Conservation (phyloP, 75 land plant species). For the Cryptomeria japonica region DNA sequence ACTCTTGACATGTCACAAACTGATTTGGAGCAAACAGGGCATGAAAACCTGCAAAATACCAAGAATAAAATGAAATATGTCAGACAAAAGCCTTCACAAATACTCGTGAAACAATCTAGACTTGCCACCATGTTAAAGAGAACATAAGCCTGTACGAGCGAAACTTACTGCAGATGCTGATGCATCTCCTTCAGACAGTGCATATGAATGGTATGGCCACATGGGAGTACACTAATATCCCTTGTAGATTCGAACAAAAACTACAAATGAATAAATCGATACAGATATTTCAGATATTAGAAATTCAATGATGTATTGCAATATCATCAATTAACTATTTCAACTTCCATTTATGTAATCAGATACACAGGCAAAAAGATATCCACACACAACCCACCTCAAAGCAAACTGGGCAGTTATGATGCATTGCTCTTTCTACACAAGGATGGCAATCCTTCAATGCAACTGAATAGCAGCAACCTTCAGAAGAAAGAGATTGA, state of each 20-base stretch:
- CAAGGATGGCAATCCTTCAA: conserved; percentile 72
- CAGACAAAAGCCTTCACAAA: background rate
- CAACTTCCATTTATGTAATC: background rate
- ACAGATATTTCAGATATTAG: background rate
- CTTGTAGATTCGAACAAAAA: conserved; percentile 80
- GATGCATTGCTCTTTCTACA: conserved; percentile 97
- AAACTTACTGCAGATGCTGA: conserved; percentile 70
- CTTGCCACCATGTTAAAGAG: background rate
- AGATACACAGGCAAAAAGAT: background rate
- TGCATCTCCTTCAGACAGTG: conserved; percentile 89
- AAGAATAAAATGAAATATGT: background rate
- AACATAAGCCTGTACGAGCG: background rate
- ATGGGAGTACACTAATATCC: conserved; percentile 64
- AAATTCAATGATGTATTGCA: background rate
- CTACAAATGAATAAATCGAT: conserved; percentile 32
- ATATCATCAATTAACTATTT: background rate
- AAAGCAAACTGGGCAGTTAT: conserved; percentile 94
- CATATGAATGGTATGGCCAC: conserved; percentile 91
- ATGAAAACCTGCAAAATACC: conserved; percentile 57
- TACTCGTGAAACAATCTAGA: background rate
- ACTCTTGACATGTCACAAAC: conserved; percentile 91
- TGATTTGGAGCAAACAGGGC: conserved; percentile 92
- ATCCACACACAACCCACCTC: conserved; percentile 47
- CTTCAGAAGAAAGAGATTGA: conserved; percentile 18
- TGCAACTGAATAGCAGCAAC: conserved; percentile 74